Evolutionary conservation across 1,139 yeast species (phyloP), one percentile per base, ranked within the genome.

Genomic region (Candida tetrigidarum): DNA sequence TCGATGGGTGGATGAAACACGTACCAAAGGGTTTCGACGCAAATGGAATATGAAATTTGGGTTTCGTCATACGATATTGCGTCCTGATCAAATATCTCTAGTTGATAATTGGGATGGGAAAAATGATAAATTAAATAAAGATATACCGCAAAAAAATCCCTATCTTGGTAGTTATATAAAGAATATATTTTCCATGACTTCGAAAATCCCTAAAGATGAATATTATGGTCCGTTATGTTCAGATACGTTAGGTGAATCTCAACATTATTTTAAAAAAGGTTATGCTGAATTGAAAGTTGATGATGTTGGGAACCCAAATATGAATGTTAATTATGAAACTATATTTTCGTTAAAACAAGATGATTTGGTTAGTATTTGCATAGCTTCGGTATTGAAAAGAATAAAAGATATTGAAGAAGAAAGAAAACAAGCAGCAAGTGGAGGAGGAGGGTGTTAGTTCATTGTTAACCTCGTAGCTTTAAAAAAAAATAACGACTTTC

Each of bases 61-160:
- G 4, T 50, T 45, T 35, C 43, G 44, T 26, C 54, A 47, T 30
- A 44, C 45, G 5, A 11, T 33, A 12, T 30, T 51, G 19, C 23
- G 23, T 1, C 19, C 35, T 16, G 41, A 29, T 10, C 53, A 50
- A 20, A 28, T 43, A 6, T 37, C 52, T 9, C 34, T 51, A 27
- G 46, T 51, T 23, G 52, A 50, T 38, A 47, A 29, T 42, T 51
- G 51, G 54, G 55, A 51, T 42, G 52, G 52, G 8, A 14, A 23
- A 26, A 38, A 45, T 5, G 52, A 46, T 33, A 46, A 43, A 30
- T 37, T 51, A 19, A 37, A 26, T 18, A 47, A 45, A 22, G 19
- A 33, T 4, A 32, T 12, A n/a, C n/a, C n/a, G 12, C 46, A 43
- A 15, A 29, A 46, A 12, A 50, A 45, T 29, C 43, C 49, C 1